Evolutionary conservation across 768 basidiomycete species (phyloP).

Genomic region (Ramaria sp.): DNA sequence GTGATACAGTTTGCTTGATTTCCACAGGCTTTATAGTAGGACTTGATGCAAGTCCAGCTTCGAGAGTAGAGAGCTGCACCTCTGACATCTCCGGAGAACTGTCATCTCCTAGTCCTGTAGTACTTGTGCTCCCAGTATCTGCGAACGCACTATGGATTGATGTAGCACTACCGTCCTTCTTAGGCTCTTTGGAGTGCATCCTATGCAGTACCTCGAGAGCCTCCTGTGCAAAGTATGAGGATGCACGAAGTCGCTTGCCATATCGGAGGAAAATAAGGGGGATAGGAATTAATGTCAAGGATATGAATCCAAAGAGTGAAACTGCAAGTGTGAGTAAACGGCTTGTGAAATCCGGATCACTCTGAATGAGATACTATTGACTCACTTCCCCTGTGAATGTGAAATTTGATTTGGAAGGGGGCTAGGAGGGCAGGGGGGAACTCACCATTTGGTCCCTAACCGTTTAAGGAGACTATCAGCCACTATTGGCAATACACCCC

Average conservation of each 20-base stretch:
- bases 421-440: background rate
- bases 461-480: conserved; percentile 12
- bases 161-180: background rate
- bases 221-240: conserved; percentile 15
- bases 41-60: too few species aligned
- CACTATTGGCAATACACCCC: conserved; percentile 14
- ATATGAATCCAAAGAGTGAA: conserved; percentile 17
- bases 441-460: background rate
- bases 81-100: too few species aligned
- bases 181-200: background rate
- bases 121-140: too few species aligned
- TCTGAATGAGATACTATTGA: background rate
- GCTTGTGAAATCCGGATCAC: background rate
- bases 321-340: conserved; percentile 6
- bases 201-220: conserved; percentile 10
- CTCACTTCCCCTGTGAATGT: background rate
- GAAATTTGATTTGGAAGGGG: background rate
- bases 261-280: conserved; percentile 18
- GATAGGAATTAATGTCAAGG: conserved; percentile 15
- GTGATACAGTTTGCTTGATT: too few species aligned
- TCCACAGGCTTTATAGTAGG: too few species aligned
- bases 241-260: conserved; percentile 14
- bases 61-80: too few species aligned
- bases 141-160: background rate
- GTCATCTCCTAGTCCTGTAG: too few species aligned